phyloP scores from a whole-genome alignment of 192 early-diverging fungal species.

The Backusella tuberculispora region DNA sequence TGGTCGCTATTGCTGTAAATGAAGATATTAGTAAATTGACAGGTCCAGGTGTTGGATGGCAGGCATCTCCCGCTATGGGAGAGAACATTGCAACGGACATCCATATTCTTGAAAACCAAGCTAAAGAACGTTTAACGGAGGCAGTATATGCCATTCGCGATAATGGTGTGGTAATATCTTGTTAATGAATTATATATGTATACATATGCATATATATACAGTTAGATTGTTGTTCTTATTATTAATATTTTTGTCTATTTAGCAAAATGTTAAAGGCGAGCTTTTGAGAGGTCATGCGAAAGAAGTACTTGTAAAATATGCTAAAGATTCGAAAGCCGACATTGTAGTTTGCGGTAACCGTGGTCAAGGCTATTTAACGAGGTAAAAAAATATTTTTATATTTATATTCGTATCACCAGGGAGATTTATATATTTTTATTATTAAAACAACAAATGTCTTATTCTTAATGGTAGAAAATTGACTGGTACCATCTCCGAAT shows the following conservation, averaged over 20 bases:
- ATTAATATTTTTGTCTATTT: not conserved
- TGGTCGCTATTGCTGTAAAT: not conserved
- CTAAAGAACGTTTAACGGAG: not conserved
- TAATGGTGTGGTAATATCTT: not conserved
- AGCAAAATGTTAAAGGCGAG: constrained; percentile 1
- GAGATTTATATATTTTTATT: not conserved
- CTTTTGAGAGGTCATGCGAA: constrained; percentile 11
- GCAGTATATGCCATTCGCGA: not conserved
- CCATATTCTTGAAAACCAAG: not conserved
- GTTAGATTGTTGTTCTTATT: not conserved
- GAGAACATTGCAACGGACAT: not conserved
- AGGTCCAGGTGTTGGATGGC: constrained; percentile 14
- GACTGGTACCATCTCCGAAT: not conserved
- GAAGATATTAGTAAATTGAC: not conserved
- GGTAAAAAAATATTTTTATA: not conserved
- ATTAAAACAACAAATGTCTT: not conserved
- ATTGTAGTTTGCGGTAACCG: constrained; percentile 13
- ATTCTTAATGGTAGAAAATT: constrained; percentile 1
- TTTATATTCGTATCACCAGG: not conserved
- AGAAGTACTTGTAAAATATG: constrained; percentile 14
- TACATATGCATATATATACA: too few relatives aligned
- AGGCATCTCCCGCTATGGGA: not conserved
- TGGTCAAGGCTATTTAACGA: constrained; percentile 11
- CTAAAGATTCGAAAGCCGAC: constrained; percentile 5
- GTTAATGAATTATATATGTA: not conserved